These are phyloP conservation scores for Aspergillus cejpii DNA, from an alignment of 2,329 filamentous ascomycete genomes.

Conservation along the genomic window DNA sequence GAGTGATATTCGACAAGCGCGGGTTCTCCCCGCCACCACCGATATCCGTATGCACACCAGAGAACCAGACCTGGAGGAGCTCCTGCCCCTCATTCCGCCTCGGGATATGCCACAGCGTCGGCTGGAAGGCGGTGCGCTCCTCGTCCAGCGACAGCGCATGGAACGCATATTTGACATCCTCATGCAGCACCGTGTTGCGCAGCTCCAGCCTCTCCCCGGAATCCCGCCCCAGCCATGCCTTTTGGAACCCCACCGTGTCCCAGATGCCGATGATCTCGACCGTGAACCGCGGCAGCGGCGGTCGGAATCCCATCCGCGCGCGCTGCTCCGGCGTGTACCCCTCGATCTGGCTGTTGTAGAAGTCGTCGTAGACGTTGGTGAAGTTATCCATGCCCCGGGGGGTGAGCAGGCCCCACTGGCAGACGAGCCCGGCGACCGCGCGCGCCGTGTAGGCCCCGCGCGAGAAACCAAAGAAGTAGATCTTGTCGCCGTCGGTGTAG, in stretches of 20 bases:
- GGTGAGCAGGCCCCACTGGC: slow-evolving; percentile 43
- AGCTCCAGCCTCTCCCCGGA: slow-evolving; percentile 20
- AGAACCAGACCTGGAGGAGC: slow-evolving; percentile 46
- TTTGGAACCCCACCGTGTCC: slow-evolving; percentile 38
- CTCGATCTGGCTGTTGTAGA: slow-evolving; percentile 11
- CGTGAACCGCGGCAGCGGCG: slow-evolving; percentile 13
- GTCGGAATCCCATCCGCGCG: slow-evolving; percentile 12
- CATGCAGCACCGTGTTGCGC: slow-evolving; percentile 39
- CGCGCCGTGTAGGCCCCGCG: slow-evolving; percentile 45
- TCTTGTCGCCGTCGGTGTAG: slow-evolving; percentile 47
- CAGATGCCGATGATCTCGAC: slow-evolving; percentile 43
- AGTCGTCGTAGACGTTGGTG: slow-evolving; percentile 19
- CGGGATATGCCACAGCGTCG: slow-evolving; percentile 41
- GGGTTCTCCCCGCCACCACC: slow-evolving; percentile 44
- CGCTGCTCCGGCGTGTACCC: slow-evolving; percentile 8
- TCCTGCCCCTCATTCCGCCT: slow-evolving; percentile 37
- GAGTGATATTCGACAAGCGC: slow-evolving; percentile 42
- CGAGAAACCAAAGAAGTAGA: slow-evolving; percentile 46
- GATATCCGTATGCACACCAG: slow-evolving; percentile 42
- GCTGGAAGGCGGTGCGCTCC: slow-evolving; percentile 35
- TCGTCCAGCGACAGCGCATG: slow-evolving; percentile 44
- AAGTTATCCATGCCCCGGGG: slow-evolving; percentile 23
- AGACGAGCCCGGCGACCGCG: slow-evolving; percentile 42
- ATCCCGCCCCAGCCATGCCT: slow-evolving; percentile 11
- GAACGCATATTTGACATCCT: slow-evolving; percentile 40